phyloP scores from a whole-genome alignment of 768 basidiomycete species.

The Boletales sp. region DNA sequence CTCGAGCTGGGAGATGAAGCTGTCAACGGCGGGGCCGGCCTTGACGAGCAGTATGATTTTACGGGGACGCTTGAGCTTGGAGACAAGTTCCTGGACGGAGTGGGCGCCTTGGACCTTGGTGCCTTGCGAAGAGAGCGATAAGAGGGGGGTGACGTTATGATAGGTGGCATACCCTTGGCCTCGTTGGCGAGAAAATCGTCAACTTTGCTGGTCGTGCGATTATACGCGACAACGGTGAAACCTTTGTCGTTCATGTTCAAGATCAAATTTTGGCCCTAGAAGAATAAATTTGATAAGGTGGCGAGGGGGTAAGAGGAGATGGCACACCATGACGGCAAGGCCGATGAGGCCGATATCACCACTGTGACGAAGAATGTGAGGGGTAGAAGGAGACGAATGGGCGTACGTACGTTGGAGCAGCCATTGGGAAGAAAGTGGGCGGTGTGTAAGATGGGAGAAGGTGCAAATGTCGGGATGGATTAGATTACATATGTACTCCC shows the following conservation, averaged over 20 bases:
- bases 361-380: conserved; percentile 40
- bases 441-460: conserved; percentile 32
- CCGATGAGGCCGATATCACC: conserved; percentile 99
- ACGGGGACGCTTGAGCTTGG: conserved; percentile 92
- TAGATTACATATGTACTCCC: conserved; percentile 8
- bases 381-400: conserved; percentile 2
- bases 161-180: conserved; percentile 77
- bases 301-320: conserved; percentile 13
- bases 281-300: conserved; percentile 3
- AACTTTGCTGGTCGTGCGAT: conserved; percentile 95
- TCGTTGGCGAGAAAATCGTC: conserved; percentile 94
- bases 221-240: conserved; percentile 94
- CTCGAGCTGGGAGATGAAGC: conserved; percentile 86
- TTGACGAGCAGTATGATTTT: conserved; percentile 99
- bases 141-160: conserved; percentile 23
- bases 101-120: conserved; percentile 95
- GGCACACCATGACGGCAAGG: conserved; percentile 92
- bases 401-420: conserved; percentile 48
- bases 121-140: conserved; percentile 46
- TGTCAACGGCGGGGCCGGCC: conserved; percentile 94
- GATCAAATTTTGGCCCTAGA: conserved; percentile 92
- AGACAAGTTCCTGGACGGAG: conserved; percentile 84
- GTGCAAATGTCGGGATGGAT: conserved; percentile 28
- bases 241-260: conserved; percentile 99
- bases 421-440: conserved; percentile 35